phyloP scores from a whole-genome alignment of 2,329 filamentous ascomycete genomes.

The Nannizzia gypsea region DNA sequence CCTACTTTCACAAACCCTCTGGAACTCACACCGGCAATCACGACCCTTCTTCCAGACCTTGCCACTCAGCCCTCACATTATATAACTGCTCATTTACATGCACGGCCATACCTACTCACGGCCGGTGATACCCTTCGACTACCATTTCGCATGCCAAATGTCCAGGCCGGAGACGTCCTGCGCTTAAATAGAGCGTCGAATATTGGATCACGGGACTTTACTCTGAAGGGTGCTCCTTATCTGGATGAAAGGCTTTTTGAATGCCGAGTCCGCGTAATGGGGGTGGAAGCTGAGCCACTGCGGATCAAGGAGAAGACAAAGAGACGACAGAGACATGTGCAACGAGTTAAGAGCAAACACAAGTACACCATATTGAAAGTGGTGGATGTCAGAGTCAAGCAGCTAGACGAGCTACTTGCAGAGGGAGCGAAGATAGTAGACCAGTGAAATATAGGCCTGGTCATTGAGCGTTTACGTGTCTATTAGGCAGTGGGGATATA shows the following conservation, averaged over 20 bases:
- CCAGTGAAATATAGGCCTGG: slow-evolving; percentile 9
- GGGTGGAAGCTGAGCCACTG: slow-evolving; percentile 69
- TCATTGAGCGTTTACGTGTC: not conserved
- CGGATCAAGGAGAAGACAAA: slow-evolving; percentile 71
- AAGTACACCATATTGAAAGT: slow-evolving; percentile 76
- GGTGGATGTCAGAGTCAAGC: slow-evolving; percentile 62
- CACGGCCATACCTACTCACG: slow-evolving; percentile 40
- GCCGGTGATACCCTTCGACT: slow-evolving; percentile 63
- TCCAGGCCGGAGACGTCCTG: slow-evolving; percentile 69
- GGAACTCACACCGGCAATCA: slow-evolving; percentile 31
- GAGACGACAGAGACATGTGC: slow-evolving; percentile 55
- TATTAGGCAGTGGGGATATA: not conserved
- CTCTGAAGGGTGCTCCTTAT: slow-evolving; percentile 68
- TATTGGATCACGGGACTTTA: slow-evolving; percentile 81
- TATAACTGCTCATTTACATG: slow-evolving; percentile 37
- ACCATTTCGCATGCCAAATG: slow-evolving; percentile 66
- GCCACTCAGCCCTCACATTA: slow-evolving; percentile 36
- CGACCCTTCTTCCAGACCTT: slow-evolving; percentile 34
- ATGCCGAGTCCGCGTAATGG: slow-evolving; percentile 74
- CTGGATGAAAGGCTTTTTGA: slow-evolving; percentile 74
- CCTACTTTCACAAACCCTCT: slow-evolving; percentile 29
- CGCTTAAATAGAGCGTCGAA: slow-evolving; percentile 74
- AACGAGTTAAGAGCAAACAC: slow-evolving; percentile 78
- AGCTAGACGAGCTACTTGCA: slow-evolving; percentile 41
- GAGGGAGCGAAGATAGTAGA: slow-evolving; percentile 31